Base-by-base conservation (phyloP, 495 filamentous ascomycete genomes). In the Talaromyces stipitatus region DNA sequence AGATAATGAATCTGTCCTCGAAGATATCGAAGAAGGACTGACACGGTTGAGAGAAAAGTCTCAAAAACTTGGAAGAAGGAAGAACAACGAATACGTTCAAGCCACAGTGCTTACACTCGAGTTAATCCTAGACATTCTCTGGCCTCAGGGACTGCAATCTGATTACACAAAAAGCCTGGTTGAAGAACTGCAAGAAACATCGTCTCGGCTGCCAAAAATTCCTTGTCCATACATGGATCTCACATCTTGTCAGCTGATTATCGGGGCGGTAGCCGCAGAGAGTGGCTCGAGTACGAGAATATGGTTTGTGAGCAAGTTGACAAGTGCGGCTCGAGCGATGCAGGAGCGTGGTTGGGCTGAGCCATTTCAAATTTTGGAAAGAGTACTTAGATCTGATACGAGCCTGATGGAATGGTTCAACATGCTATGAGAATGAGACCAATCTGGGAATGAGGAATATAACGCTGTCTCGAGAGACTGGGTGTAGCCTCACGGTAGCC, bases 241-340 rank as follows among this genome's bases (percentile, higher is more conserved):
- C 45, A 67, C 62, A 7, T 65, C 46, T 16, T 65, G 59, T 30
- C 62, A 65, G 24, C 58, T 63, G 10, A 56, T 65, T 36, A 30
- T 65, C 22, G 64, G 64, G 24, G 64, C 62, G 5, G 56, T 67
- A 10, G 60, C 64, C 36, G 64, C 64, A 11, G 43, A 56, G 4
- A 26, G 58, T 14, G 58, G 36, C 24, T 65, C 62, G 2, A 36
- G 46, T 1, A 64, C 63, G 8, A 63, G 60, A 24, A 14, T 27
- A 16, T 67, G 64, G 64, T 67, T 67, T 53, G 36, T 67, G 27
- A 48, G 62, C 10, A 63, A 47, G 7, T 47, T 67, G 48, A 50
- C 33, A 11, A 30, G 33, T 26, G 60, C 60, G 5, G 58, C 53
- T 24, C 54, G 55, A 53, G 41, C 55, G 57, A 61, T 68, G 61